Base-by-base conservation (phyloP, 371 early-diverging fungal genomes). In the Zychaea mexicana region DNA sequence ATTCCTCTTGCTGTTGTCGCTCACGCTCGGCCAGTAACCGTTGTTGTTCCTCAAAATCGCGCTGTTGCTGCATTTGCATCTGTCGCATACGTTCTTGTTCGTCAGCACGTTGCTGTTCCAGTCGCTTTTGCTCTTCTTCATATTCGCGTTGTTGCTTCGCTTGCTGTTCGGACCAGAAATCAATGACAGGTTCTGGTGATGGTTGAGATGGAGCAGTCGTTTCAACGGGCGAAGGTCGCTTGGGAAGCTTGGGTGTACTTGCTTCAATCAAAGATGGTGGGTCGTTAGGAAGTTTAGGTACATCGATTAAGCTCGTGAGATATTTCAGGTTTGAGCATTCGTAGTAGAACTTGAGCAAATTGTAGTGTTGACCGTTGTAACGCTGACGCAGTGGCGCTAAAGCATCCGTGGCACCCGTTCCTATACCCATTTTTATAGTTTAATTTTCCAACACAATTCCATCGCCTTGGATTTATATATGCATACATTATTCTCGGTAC, bases 241-340 rank as follows among this genome's bases (percentile, higher is more conserved):
- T 73, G 36, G 79, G 76, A 15, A 75, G 59, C 49, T 69, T 68
- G 27, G 78, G 81, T 28, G 82, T 79, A 47, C 65, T 70, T 26
- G 69, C 65, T 36, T 83, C 88, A 38, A 90, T 77, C 39, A 92
- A 76, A 57, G 84, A 90, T 36, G 91, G 90, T 63, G 92, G 92
- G 58, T 90, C 87, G 69, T 86, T 87, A 0, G 92, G 87, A 45
- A 98, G 82, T 68, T 87, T 87, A 30, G 99, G 99, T 2, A 98
- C 93, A 42, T 86, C 86, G 70, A 97, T 95, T 56, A 98, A 83
- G 53, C 94, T 94, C 8, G 97, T 96, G 60, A 98, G 74, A 69
- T 96, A 98, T 71, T 88, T 85, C 30, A 98, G 79, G 62, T 90
- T 92, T 19, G 91, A 89, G 74, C 96, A 96, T 55, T 96, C 95